Evolutionary conservation across 495 filamentous ascomycete species (phyloP), one percentile per base, ranked within the genome.

Genomic region (Umbilicaria muhlenbergii): DNA sequence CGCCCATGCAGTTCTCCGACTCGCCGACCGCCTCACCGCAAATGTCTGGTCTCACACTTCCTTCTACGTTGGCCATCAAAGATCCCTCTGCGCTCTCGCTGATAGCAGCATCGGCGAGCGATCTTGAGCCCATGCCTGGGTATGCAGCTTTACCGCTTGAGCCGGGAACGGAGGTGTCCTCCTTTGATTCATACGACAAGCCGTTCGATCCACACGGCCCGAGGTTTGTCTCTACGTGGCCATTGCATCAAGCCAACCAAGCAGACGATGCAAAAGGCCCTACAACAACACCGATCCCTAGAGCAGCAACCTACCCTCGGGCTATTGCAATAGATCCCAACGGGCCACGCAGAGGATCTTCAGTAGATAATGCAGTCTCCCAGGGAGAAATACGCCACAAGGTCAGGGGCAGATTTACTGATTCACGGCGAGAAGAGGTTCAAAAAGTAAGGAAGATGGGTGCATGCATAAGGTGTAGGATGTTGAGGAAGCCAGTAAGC

Each of bases 391-490:
- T 50, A 6, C 73, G 73, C 43, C 71, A 66, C 31, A 80, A 77
- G 50, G 67, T 73, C 5, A 75, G 86, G 13, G 77, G 80, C 0
- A 67, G 77, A 31, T 93, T 91, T 54, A 70, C 74, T 34, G 68
- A 77, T 6, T 64, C 62, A 3, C 63, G 86, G 42, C 72, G 86
- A 39, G 77, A 78, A 52, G 80, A 93, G 56, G 83, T 93, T 3
- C 80, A 86, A 52, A 78, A 80, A 51, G 76, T 91, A 24, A 72
- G 86, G 19, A 84, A 85, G 52, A 69, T 75, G 19, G 86, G 86
- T 16, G 86, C 86, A 12, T 93, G 86, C 52, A 84, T 88, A 42
- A 75, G 86, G 37, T 93, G 86, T 61, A 73, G 83, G 3, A 86
- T 93, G 65, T 64, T 93, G 11, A 81, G 86, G 54, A 93, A 93